Conservation (phyloP, 768 basidiomycete genomes). For the Mycena amicta region DNA sequence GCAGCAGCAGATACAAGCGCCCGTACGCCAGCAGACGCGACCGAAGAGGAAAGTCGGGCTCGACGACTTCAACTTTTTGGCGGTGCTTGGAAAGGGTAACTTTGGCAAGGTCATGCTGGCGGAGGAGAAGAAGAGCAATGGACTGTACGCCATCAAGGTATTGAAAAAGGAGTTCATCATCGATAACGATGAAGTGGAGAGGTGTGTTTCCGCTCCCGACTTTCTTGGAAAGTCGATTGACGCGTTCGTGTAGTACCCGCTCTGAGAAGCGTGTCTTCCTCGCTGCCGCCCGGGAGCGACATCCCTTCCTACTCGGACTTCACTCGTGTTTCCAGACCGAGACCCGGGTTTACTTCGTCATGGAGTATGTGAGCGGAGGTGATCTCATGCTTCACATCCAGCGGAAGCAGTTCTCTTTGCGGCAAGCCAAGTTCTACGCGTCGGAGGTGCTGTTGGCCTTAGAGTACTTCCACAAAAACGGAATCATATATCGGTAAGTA, state of each 20-base stretch:
- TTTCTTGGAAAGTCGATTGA: conserved; percentile 20
- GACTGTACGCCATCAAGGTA: conserved; percentile 98
- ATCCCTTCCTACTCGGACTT: conserved; percentile 94
- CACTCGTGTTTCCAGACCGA: conserved; percentile 99
- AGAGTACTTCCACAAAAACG: conserved; percentile 97
- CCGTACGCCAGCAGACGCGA: conserved; percentile 46
- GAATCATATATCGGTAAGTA: conserved; percentile 94
- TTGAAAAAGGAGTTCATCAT: conserved; percentile 99
- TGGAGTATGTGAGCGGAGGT: conserved; percentile 99
- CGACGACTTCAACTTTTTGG: conserved; percentile 98
- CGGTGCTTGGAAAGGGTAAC: conserved; percentile 98
- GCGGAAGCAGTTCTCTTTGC: conserved; percentile 96
- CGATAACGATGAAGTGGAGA: conserved; percentile 99
- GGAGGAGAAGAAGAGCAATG: conserved; percentile 91
- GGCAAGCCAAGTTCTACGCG: conserved; percentile 99
- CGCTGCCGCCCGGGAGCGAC: conserved; percentile 93
- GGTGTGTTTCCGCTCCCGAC: conserved; percentile 49
- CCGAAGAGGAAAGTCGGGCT: conserved; percentile 86
- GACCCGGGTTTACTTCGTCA: conserved; percentile 98
- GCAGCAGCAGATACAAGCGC: conserved; percentile 37
- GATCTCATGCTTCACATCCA: conserved; percentile 99
- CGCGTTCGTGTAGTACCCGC: conserved; percentile 68
- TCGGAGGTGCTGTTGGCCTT: conserved; percentile 93
- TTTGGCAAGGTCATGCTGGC: conserved; percentile 99
- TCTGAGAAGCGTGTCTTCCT: conserved; percentile 99